These are phyloP conservation scores for Boletus coccyginus DNA, from an alignment of 768 basidiomycete genomes.

Conservation along the genomic window DNA sequence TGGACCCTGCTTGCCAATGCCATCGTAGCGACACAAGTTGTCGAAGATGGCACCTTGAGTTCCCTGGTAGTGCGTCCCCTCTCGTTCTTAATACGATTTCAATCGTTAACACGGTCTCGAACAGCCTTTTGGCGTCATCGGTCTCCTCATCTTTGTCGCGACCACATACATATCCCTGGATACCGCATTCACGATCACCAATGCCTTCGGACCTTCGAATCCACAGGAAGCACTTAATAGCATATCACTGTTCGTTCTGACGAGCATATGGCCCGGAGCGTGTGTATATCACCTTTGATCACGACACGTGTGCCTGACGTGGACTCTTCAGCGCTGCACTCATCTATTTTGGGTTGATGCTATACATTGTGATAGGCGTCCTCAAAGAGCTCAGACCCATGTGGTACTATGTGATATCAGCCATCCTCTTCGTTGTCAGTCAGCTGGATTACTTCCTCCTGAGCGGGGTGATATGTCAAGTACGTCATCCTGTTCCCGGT, in stretches of 20 bases:
- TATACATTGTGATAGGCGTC: conserved; percentile 72
- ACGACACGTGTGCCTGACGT: conserved; percentile 1
- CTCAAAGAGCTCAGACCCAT: conserved; percentile 81
- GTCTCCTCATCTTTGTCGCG: conserved; percentile 59
- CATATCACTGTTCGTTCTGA: conserved; percentile 78
- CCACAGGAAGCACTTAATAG: conserved; percentile 57
- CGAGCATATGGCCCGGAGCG: conserved; percentile 76
- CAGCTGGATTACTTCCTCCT: conserved; percentile 86
- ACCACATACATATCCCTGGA: conserved; percentile 87
- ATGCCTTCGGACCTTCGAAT: conserved; percentile 54
- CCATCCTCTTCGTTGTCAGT: conserved; percentile 71
- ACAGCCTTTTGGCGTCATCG: conserved; percentile 63
- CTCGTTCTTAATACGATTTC: neutral
- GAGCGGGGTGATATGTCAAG: conserved; percentile 69
- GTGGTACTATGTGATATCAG: conserved; percentile 71
- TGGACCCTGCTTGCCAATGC: conserved; percentile 78
- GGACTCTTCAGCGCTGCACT: conserved; percentile 50
- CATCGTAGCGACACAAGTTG: conserved; percentile 80
- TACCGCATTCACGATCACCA: conserved; percentile 64
- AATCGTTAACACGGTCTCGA: neutral
- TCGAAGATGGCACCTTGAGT: conserved; percentile 85
- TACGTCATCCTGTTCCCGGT: conserved; percentile 31
- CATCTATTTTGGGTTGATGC: conserved; percentile 72
- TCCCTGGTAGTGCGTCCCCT: conserved; percentile 55
- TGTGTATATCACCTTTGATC: conserved; percentile 36